phyloP scores from a whole-genome alignment of 352 stramenopile genomes.

The Globisporangium acanthophoron region DNA sequence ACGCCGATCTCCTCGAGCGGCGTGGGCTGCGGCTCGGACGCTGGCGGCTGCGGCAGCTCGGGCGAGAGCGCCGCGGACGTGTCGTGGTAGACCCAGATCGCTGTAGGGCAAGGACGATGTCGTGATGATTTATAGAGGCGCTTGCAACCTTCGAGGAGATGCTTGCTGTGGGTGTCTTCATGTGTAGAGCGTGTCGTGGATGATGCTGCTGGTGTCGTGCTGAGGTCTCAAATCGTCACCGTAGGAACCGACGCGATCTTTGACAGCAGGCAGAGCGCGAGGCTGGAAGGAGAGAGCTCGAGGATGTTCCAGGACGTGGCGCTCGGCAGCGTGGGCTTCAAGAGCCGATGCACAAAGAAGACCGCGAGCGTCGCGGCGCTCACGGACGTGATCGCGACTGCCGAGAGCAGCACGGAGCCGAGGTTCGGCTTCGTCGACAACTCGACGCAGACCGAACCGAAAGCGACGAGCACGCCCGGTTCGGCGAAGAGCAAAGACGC shows the following conservation, averaged over 20 bases:
- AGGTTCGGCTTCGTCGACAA: constrained; percentile 22
- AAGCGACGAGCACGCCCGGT: constrained; percentile 13
- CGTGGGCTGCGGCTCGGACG: constrained; percentile 42
- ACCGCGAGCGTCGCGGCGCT: constrained; percentile 16
- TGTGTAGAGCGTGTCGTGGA: too few relatives aligned
- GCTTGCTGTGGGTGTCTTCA: not conserved
- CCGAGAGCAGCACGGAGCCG: constrained; percentile 41
- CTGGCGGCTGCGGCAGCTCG: constrained; percentile 10
- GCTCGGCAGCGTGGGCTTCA: constrained; percentile 44
- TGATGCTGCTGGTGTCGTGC: too few relatives aligned
- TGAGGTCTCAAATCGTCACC: not conserved
- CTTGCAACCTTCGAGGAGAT: constrained; percentile 37
- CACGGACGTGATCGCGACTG: constrained; percentile 29
- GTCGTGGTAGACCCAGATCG: constrained; percentile 16
- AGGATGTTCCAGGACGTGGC: constrained; percentile 61
- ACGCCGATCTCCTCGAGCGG: constrained; percentile 44
- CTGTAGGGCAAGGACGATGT: constrained; percentile 20
- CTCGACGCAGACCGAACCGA: constrained; percentile 40
- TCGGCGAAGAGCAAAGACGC: constrained; percentile 19
- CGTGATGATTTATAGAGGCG: not conserved
- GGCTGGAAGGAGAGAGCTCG: not conserved
- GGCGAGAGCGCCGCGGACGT: constrained; percentile 7
- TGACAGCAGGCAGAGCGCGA: not conserved
- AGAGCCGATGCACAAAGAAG: constrained; percentile 40
- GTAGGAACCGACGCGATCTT: not conserved